phyloP scores from a whole-genome alignment of 306 rosid genomes.

The Clitoria ternatea region DNA sequence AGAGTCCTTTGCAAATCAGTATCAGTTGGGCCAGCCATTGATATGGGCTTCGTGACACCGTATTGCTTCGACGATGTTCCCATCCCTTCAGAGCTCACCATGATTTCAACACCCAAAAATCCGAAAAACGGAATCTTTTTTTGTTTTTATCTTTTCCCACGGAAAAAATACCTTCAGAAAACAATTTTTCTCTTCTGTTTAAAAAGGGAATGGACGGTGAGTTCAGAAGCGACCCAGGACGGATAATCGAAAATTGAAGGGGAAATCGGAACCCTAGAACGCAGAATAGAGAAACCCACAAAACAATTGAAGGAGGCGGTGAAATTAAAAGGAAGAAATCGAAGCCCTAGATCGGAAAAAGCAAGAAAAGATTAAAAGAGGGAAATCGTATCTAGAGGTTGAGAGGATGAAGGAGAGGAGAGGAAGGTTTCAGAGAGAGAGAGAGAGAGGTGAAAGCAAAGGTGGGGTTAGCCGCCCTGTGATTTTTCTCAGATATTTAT shows the following conservation, averaged over 20 bases:
- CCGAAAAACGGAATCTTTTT: background rate
- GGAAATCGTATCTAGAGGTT: background rate
- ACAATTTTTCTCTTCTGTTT: background rate
- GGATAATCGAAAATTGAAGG: background rate
- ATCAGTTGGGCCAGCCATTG: constrained; percentile 54
- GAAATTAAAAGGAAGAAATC: background rate
- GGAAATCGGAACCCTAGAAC: constrained; percentile 14
- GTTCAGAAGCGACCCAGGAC: background rate
- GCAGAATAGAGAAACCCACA: background rate
- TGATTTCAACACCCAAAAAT: constrained; percentile 24
- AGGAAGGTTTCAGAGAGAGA: background rate
- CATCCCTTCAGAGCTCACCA: constrained; percentile 56
- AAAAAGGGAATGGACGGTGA: background rate
- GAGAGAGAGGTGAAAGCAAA: background rate
- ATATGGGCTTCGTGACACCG: constrained; percentile 70
- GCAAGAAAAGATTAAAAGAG: background rate
- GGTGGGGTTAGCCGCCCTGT: background rate
- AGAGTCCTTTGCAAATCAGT: constrained; percentile 44
- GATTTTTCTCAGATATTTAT: constrained; percentile 3
- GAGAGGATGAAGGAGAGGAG: background rate
- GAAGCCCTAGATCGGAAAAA: background rate
- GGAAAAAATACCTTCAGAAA: background rate
- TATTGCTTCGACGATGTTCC: constrained; percentile 29
- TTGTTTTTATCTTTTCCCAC: background rate
- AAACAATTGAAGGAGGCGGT: background rate